phyloP scores from a whole-genome alignment of 2,329 filamentous ascomycete genomes.

The Fusarium buharicum region DNA sequence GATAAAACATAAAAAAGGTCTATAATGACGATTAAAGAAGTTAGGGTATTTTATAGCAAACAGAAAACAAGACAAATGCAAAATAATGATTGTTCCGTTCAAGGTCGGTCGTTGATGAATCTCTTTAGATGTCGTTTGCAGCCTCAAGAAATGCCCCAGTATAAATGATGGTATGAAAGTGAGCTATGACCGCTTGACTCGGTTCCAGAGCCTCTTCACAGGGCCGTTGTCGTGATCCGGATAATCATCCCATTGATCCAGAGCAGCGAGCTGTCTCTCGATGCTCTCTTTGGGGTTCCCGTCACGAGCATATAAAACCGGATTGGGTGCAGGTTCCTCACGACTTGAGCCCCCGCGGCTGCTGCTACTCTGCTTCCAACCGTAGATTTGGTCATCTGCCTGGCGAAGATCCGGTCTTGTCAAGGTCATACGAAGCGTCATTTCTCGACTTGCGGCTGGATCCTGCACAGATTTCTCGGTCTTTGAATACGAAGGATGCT shows the following conservation, averaged over 20 bases:
- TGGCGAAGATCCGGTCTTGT: conserved; percentile 88
- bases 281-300: conserved; percentile 62
- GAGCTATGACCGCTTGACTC: conserved; percentile 59
- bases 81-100: conserved; percentile 13
- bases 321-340: conserved; percentile 47
- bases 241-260: conserved; percentile 60
- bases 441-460: conserved; percentile 75
- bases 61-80: conserved; percentile 18
- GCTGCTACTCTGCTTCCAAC: conserved; percentile 63
- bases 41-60: conserved; percentile 39
- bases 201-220: conserved; percentile 73
- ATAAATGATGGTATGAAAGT: not conserved
- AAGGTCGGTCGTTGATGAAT: not conserved
- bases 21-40: conserved; percentile 36
- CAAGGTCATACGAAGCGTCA: conserved; percentile 96
- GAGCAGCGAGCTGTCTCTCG: conserved; percentile 62
- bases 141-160: not conserved
- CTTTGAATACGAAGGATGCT: conserved; percentile 45
- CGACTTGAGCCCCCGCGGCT: conserved; percentile 58
- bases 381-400: conserved; percentile 76
- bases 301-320: conserved; percentile 45
- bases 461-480: conserved; percentile 60
- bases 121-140: not conserved
- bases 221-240: conserved; percentile 59
- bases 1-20: conserved; percentile 12